phyloP scores from a whole-genome alignment of 176 grass and related monocot species.

The Oryza glumipatula region DNA sequence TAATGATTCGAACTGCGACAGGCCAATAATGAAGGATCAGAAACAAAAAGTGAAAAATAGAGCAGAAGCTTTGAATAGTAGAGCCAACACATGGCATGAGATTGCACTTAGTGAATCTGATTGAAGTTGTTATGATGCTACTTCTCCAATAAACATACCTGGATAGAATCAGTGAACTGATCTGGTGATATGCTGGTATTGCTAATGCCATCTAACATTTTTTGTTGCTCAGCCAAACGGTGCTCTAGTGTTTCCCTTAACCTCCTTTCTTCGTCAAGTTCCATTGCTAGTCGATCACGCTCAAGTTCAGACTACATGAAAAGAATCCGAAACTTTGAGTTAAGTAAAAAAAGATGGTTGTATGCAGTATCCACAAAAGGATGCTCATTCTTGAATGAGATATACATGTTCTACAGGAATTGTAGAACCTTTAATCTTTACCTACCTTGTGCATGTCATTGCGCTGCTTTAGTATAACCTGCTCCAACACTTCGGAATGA shows the following conservation, averaged over 20 bases:
- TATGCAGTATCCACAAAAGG: constrained; percentile 4
- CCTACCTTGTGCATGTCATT: constrained; percentile 98
- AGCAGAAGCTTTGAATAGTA: neutral
- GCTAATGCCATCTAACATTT: constrained; percentile 49
- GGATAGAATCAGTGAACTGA: constrained; percentile 43
- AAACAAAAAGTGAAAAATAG: constrained; percentile 12
- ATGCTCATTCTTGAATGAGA: neutral
- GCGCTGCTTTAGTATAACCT: constrained; percentile 82
- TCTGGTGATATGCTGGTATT: constrained; percentile 39
- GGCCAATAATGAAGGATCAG: constrained; percentile 11
- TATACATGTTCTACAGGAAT: neutral
- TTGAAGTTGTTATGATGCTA: neutral
- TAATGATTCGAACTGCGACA: constrained; percentile 54
- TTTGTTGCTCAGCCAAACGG: constrained; percentile 66
- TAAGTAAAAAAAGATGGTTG: neutral
- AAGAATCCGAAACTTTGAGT: neutral
- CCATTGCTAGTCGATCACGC: constrained; percentile 75
- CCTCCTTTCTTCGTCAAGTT: constrained; percentile 94
- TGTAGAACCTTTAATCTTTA: neutral
- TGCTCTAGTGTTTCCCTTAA: constrained; percentile 56
- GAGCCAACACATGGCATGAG: neutral
- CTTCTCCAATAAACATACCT: constrained; percentile 54
- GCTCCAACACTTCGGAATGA: constrained; percentile 92
- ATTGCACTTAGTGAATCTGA: neutral
- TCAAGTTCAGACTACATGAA: constrained; percentile 85